Evolutionary conservation across 1,284 basidiomycete species (phyloP), one percentile per base, ranked within the genome.

Genomic region (Leccinum cinnamomeum): DNA sequence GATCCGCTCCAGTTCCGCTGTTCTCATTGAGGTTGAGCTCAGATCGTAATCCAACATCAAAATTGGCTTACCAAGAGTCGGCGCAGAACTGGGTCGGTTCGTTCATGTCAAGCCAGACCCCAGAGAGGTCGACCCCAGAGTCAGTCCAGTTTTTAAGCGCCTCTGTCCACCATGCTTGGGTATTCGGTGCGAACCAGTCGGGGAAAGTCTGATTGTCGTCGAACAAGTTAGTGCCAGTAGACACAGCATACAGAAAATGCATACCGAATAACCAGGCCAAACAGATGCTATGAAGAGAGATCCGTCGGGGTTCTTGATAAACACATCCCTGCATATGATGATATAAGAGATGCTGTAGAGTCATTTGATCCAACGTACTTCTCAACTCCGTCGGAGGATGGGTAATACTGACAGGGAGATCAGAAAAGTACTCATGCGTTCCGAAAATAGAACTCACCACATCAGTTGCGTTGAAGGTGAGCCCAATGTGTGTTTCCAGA

Each of bases 101-200:
- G 60, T 90, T 89, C 87, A 91, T 90, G 72, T 92, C 90, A 0
- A 91, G 78, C 90, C 90, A 92, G 58, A 91, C 83, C 2, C 88
- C 88, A 41, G 84, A 84, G 68, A 85, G 88, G 53, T 82, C 79
- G 20, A 90, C 79, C 2, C 86, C 86, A 3, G 77, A 69, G 16
- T 77, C 67, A 14, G 78, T 82, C 86, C 87, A 90, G 70, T 90
- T 90, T 44, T 59, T 68, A 62, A 89, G 74, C 4, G 82, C 82
- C 28, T 85, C 81, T 1, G 80, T 82, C 86, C 86, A 89, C 78
- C 82, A 87, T 18, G 74, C 62, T 65, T 82, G 79, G 0, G 85
- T 82, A 57, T 84, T 83, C 16, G 82, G 76, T 44, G 81, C 79
- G 68, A 90, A 89, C 88, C 88, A 91, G 69, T 91, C 89, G 0